A percentile compares a stretch with the other conserved stretches of the same genome.
phyloP scores from a whole-genome alignment of 768 basidiomycete genomes.

The Lactarius sanguifluus region DNA sequence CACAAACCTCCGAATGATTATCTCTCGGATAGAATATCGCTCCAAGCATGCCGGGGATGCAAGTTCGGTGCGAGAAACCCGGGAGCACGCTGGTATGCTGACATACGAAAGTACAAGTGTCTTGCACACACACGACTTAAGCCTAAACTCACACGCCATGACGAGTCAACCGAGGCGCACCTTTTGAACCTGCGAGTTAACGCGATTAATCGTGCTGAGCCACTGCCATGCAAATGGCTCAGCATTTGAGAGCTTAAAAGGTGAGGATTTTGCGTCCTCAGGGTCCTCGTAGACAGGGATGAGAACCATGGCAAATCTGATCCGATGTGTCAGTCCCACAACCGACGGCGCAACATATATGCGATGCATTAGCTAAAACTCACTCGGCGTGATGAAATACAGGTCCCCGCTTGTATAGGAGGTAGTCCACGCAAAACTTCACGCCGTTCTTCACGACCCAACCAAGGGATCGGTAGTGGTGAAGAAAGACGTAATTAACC shows the following conservation, averaged over 20 bases:
- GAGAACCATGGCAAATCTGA: conserved; percentile 87
- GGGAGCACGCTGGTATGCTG: conserved; percentile 79
- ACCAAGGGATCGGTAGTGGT: conserved; percentile 93
- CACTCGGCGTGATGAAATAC: conserved; percentile 96
- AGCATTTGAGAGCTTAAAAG: conserved; percentile 62
- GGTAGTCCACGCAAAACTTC: conserved; percentile 96
- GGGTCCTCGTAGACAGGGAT: conserved; percentile 89
- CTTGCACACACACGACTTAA: conserved; percentile 42
- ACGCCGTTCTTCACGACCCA: conserved; percentile 96
- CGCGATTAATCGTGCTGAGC: conserved; percentile 95
- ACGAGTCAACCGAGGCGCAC: conserved; percentile 40
- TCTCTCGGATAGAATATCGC: conserved; percentile 81
- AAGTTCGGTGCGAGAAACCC: conserved; percentile 51
- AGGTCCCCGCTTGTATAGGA: conserved; percentile 92
- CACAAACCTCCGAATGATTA: conserved; percentile 80
- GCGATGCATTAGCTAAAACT: conserved; percentile 35
- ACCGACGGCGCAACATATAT: neutral
- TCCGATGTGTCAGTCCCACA: neutral
- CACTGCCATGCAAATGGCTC: conserved; percentile 88
- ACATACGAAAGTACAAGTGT: conserved; percentile 90
- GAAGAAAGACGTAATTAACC: conserved; percentile 85
- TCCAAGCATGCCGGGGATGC: conserved; percentile 71
- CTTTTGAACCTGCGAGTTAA: conserved; percentile 97
- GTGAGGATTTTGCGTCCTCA: conserved; percentile 63
- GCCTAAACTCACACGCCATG: neutral